These are phyloP conservation scores for Aspergillus incahuasiensis DNA, from an alignment of 495 filamentous ascomycete species.

Conservation along the genomic window DNA sequence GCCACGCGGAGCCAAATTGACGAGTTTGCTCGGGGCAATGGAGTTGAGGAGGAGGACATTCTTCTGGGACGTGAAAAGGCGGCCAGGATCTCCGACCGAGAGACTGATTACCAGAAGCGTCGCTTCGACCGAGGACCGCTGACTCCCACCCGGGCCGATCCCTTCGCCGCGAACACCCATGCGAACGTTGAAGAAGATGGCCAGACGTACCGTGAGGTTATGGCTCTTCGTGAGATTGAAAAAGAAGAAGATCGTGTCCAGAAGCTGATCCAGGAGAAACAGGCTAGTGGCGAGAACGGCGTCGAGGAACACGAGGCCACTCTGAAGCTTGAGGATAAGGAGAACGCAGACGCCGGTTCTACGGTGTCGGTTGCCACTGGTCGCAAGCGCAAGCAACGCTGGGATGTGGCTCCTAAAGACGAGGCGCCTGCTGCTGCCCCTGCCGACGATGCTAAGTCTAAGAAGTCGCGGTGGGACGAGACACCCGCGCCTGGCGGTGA, in stretches of 20 bases:
- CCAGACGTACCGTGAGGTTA: conserved; percentile 84
- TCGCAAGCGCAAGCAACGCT: conserved; percentile 87
- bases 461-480: conserved; percentile 88
- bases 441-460: conserved; percentile 54
- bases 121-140: conserved; percentile 75
- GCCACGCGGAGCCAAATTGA: conserved; percentile 86
- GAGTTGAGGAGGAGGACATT: conserved; percentile 89
- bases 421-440: conserved; percentile 41
- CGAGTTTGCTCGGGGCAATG: conserved; percentile 82
- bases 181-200: conserved; percentile 62
- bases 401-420: conserved; percentile 67
- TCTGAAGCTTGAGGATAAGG: conserved; percentile 65
- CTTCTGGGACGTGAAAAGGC: conserved; percentile 82
- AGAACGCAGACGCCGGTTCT: conserved; percentile 65
- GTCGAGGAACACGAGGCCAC: conserved; percentile 62
- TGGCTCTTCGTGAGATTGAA: conserved; percentile 87
- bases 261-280: conserved; percentile 73
- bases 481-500: conserved; percentile 60
- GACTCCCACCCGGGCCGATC: conserved; percentile 83
- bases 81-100: conserved; percentile 82
- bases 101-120: conserved; percentile 97
- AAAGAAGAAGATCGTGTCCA: conserved; percentile 89
- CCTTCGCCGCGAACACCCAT: conserved; percentile 73
- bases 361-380: conserved; percentile 58
- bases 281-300: conserved; percentile 56